Base-by-base conservation (phyloP, 345 rosid genomes). In the Citrus glauca region DNA sequence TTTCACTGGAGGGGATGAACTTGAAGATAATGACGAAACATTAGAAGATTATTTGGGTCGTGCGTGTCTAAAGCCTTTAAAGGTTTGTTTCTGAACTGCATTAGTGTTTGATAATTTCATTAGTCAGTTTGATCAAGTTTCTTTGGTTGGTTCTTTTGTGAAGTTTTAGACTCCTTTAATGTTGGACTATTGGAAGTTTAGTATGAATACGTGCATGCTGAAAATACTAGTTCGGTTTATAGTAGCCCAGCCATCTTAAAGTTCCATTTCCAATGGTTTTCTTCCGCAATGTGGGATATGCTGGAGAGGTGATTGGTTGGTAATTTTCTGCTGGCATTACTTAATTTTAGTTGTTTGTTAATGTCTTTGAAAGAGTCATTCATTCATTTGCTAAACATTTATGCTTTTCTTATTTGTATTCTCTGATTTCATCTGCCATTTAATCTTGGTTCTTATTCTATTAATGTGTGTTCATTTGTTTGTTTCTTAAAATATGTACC, bases 1-100 rank as follows among this genome's bases (percentile, higher is more conserved):
- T 25, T 95, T 93, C 69, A 95, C 98, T 1, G 98, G 98, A 53
- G 99, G 99, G 8, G 99, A 95, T 82, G 94, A 90, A 14, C 89
- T 95, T 72, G 97, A 93, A 79, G 97, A 92, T 22, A 85, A 84
- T 62, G 97, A 93, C 5, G 92, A 91, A 77, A 93, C 94, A 0
- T 79, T 95, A 72, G 95, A 95, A 66, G 97, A 91, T 65, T 92
- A 91, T 78, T 70, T 92, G 77, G 91, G 85, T 27, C 87, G 89
- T 3, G 91, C 80, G 4, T 90, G 94, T 74, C 98, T 97, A 48
- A 81, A 78, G 69, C 93, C 97, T 79, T 68, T 95, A 42, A 88
- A 93, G 92, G 98, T 93, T 27, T 72, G 50, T 73, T 33, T 69
- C 82, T 85, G 64, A 74, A 45, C 19, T 68, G 7, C 75, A 27